Evolutionary conservation across 495 filamentous ascomycete species (phyloP).

Genomic region (Penicillium chermesinum): DNA sequence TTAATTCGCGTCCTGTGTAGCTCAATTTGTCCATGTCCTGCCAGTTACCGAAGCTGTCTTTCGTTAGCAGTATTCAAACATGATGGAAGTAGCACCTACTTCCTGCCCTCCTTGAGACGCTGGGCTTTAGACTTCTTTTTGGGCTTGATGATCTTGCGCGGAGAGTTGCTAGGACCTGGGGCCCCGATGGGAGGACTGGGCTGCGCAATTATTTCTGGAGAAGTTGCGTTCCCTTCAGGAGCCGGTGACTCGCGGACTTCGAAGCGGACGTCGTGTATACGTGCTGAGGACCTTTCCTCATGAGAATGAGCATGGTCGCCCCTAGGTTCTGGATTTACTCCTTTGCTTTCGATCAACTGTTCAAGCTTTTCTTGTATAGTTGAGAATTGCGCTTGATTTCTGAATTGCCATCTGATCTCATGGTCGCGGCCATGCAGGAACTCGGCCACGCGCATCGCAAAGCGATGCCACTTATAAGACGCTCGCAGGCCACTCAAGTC

Average conservation of each 20-base stretch:
- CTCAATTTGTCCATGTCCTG: no score
- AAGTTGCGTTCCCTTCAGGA: neutral
- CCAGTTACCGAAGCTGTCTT: no score
- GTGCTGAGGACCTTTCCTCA: neutral
- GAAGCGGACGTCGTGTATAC: neutral
- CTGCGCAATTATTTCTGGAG: neutral
- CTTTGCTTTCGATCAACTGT: neutral
- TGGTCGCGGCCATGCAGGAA: neutral
- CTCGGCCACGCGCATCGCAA: constrained; percentile 15
- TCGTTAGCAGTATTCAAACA: neutral
- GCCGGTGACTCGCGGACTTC: neutral
- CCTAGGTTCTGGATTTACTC: no score
- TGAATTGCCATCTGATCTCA: neutral
- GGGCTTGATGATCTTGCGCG: neutral
- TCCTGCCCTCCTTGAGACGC: neutral
- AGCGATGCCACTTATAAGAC: constrained; percentile 28
- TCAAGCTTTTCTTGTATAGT: neutral
- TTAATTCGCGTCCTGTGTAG: no score
- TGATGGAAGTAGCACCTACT: neutral
- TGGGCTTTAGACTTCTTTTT: neutral
- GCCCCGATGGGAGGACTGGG: neutral
- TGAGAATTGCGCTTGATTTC: neutral
- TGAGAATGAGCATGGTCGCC: no score
- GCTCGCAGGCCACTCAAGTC: constrained; percentile 23
- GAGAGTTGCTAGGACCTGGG: neutral